Base-by-base conservation (phyloP, 176 grass and related monocot species). In the Phyllostachys edulis region DNA sequence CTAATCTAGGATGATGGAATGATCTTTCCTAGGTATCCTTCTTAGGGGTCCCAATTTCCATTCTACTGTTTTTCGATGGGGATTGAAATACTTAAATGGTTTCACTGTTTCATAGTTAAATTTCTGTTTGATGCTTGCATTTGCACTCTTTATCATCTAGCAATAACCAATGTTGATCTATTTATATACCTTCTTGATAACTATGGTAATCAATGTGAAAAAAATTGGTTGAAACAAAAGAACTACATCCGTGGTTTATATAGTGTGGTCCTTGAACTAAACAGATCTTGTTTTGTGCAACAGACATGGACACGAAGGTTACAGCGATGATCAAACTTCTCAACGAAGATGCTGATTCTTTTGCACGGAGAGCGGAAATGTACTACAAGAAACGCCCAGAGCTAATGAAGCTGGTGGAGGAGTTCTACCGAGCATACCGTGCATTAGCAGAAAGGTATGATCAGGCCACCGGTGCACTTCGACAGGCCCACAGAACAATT, bases 351-450 rank as follows among this genome's bases (percentile, higher is more conserved):
- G 97, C 91, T 55, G 97, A 96, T 89, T 99, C 97, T 63, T 99
- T 99, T 90, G 97, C 97, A 82, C 90, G 89, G 52, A 88, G 88
- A 84, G 97, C 97, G 5, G 97, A 99, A 64, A 99, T 96, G 97
- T 99, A 99, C 86, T 99, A 99, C 42, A 99, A 99, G 83, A 93
- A 99, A 85, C 93, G 97, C 14, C 97, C 96, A 44, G 94, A 90
- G 79, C 86, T 99, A 64, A 91, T 91, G 93, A 99, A 96, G 83
- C 51, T 96, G 16, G 97, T 99, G 60, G 97, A 99, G 79, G 93
- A 99, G 47, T 94, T 99, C 71, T 94, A 94, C 75, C 83, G 91
- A 90, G 97, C 87, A 77, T 99, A 94, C 66, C 91, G 90, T 70
- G 90, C 93, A 41, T 82, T 99, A 76, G 97, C 97, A 67, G 93